phyloP scores from a whole-genome alignment of 148 eudicot species.

The Nepenthes gracilis region DNA sequence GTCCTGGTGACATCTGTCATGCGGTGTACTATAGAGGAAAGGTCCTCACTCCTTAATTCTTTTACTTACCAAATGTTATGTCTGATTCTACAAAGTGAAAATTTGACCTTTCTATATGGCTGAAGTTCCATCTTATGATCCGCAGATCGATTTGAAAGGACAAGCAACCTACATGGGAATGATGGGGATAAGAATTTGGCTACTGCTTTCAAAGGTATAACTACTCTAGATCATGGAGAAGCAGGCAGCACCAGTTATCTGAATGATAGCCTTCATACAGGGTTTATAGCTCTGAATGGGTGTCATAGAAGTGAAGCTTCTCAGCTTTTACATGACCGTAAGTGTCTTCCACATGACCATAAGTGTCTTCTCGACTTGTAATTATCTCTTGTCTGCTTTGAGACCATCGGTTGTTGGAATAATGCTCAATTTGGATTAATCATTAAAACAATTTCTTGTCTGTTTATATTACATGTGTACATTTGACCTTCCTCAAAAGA shows the following conservation, averaged over 20 bases:
- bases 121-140: slow-evolving; percentile 11
- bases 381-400: background rate
- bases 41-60: no score
- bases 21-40: no score
- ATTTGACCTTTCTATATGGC: background rate
- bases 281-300: slow-evolving; percentile 42
- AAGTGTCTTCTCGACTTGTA: no score
- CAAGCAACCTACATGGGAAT: slow-evolving; percentile 25
- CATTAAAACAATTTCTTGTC: no score
- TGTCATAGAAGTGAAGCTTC: slow-evolving; percentile 53
- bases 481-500: no score
- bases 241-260: slow-evolving; percentile 26
- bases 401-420: background rate
- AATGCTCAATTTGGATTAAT: background rate
- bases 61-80: no score
- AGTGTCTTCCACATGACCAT: slow-evolving; percentile 1
- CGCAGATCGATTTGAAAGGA: slow-evolving; percentile 43
- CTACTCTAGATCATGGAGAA: slow-evolving; percentile 13
- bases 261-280: slow-evolving; percentile 25
- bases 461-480: no score
- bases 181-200: slow-evolving; percentile 45
- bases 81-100: no score
- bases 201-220: slow-evolving; percentile 19
- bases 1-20: no score
- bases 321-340: slow-evolving; percentile 60